Evolutionary conservation across 352 stramenopile genomes (phyloP).

Genomic region (Globisporangium perplexum): DNA sequence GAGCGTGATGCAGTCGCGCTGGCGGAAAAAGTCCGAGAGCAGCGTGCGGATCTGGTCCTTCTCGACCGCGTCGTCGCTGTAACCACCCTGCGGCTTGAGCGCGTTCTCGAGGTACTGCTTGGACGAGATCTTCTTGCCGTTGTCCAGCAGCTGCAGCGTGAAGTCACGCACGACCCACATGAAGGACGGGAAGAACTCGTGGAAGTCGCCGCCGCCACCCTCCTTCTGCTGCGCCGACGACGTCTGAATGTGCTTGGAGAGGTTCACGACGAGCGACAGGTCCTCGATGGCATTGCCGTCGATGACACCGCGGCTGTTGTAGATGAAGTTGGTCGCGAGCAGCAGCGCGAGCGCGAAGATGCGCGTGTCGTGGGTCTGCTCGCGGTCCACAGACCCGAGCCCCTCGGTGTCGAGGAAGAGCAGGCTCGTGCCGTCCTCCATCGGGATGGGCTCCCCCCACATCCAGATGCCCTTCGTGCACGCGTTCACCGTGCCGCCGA

Average conservation of each 20-base stretch:
- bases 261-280: slow-evolving; percentile 87
- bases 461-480: slow-evolving; percentile 93
- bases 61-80: slow-evolving; percentile 65
- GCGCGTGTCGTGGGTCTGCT: slow-evolving; percentile 86
- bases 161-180: slow-evolving; percentile 91
- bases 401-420: slow-evolving; percentile 90
- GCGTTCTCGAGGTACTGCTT: slow-evolving; percentile 89
- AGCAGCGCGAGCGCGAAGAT: slow-evolving; percentile 88
- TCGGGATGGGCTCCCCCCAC: slow-evolving; percentile 73
- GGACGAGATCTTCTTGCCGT: slow-evolving; percentile 82
- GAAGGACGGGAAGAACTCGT: slow-evolving; percentile 86
- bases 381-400: slow-evolving; percentile 72
- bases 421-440: slow-evolving; percentile 64
- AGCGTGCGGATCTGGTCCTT: slow-evolving; percentile 83
- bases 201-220: slow-evolving; percentile 26
- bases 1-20: slow-evolving; percentile 87
- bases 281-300: slow-evolving; percentile 88
- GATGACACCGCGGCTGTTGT: slow-evolving; percentile 89
- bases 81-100: slow-evolving; percentile 71
- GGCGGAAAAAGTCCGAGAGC: slow-evolving; percentile 78
- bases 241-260: slow-evolving; percentile 89
- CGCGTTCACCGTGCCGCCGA: slow-evolving; percentile 82
- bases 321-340: slow-evolving; percentile 85
- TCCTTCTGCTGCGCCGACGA: slow-evolving; percentile 24
- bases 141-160: slow-evolving; percentile 79